Base-by-base conservation (phyloP, 768 basidiomycete species). In the Fomitopsis pulvina region DNA sequence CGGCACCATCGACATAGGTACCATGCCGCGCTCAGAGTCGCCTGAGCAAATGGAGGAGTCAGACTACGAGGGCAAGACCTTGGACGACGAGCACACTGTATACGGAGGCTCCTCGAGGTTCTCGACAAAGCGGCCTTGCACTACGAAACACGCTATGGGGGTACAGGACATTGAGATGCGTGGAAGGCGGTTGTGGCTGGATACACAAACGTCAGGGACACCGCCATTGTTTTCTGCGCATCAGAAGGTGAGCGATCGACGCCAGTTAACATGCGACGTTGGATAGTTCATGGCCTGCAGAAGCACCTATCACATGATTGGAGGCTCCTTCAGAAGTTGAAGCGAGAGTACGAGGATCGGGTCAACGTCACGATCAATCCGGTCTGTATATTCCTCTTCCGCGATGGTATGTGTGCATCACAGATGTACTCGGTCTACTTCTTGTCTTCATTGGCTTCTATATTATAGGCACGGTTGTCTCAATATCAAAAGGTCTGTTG, bases 391-490 rank as follows among this genome's bases (percentile, higher is more conserved):
- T 83, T 84, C 66, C 70, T 86, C 3, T 69, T 79, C 52, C 73
- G 79, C 53, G 76, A 83, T 60, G 83, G 83, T 76, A 55, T 29
- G 68, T 61, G 10, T 38, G 5, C 40, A n/a, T 27, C 20, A 40
- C 20, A 1, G 27, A 25, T 26, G n/a, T 52, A 16, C 45, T 22
- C 10, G 16, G 29, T 30, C 8, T 8, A 14, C 29, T 30, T 6
- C 4, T 12, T 25, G 41, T 32, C 7, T 16, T 41, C 12, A 12
- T n/a, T 20, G 26, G 16, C n/a, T n/a, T n/a, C n/a, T n/a, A n/a
- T n/a, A n/a, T n/a, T n/a, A n/a, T 34, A 83, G 81, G 81, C 30
- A 83, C 80, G 24, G 73, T 85, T 25, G 79, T 86, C 32, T 80
- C 82, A 7, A 74, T 85, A 45, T 41, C 37, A 12, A 30, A 38